A percentile compares a stretch with the other conserved stretches of the same genome.
Evolutionary conservation across 1,284 basidiomycete species (phyloP).

Genomic region (Naganishia liquefaciens): DNA sequence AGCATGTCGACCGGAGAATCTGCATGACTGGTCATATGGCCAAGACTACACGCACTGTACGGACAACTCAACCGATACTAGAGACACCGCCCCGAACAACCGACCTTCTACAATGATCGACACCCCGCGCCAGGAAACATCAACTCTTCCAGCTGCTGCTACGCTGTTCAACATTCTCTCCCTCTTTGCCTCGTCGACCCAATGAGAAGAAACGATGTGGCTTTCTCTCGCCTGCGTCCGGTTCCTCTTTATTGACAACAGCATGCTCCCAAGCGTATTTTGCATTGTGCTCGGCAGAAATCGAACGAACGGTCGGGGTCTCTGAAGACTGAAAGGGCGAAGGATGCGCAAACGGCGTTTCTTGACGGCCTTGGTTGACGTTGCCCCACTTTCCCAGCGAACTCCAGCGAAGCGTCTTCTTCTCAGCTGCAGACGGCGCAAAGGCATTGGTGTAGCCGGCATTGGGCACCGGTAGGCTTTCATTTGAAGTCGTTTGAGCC

Average conservation of each 20-base stretch:
- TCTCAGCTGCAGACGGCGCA: slow-evolving; percentile 50
- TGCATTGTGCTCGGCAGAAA: slow-evolving; percentile 26
- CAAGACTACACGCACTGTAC: no score
- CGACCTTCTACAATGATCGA: background rate
- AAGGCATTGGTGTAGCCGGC: slow-evolving; percentile 44
- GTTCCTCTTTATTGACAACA: slow-evolving; percentile 4
- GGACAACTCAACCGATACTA: no score
- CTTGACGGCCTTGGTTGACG: slow-evolving; percentile 12
- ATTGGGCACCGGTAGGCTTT: slow-evolving; percentile 40
- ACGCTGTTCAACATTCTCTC: slow-evolving; percentile 7
- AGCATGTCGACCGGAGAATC: no score
- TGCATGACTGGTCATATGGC: no score
- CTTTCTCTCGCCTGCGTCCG: slow-evolving; percentile 37
- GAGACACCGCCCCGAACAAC: no score
- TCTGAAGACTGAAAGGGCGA: slow-evolving; percentile 4
- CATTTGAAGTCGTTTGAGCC: slow-evolving; percentile 43
- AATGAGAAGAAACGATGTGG: slow-evolving; percentile 50
- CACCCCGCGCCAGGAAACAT: background rate
- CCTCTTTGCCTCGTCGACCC: slow-evolving; percentile 32
- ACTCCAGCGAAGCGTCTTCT: slow-evolving; percentile 50
- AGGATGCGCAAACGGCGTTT: slow-evolving; percentile 8
- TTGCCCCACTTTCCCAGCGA: slow-evolving; percentile 38
- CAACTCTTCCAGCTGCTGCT: slow-evolving; percentile 25
- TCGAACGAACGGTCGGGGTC: slow-evolving; percentile 4
- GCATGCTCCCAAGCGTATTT: slow-evolving; percentile 22